Evolutionary conservation across 31 red algal species (phyloP).

Genomic region (Endocladia muricata): DNA sequence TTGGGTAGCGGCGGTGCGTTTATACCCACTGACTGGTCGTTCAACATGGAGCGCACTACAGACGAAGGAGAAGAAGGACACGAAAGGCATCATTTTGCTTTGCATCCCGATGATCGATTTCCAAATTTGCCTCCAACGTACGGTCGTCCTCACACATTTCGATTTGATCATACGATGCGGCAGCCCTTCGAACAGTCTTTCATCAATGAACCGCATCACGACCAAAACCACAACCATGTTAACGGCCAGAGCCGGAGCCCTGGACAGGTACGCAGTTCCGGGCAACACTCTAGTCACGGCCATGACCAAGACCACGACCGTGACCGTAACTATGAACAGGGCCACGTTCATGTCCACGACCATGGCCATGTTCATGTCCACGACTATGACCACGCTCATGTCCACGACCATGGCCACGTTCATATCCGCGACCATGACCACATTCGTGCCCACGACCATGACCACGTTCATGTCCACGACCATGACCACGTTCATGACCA

Average conservation of each 20-base stretch:
- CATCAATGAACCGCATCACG: background rate
- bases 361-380: background rate
- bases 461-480: background rate
- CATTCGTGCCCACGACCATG: slow-evolving; percentile 17
- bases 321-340: background rate
- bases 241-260: background rate
- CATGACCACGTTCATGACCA: background rate
- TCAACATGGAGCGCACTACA: too few species aligned
- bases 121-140: too few species aligned
- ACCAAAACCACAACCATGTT: slow-evolving; percentile 5
- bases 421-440: slow-evolving; percentile 28
- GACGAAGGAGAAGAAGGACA: too few species aligned
- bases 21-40: too few species aligned
- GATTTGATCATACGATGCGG: too few species aligned
- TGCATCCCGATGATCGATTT: too few species aligned
- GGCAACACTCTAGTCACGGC: background rate
- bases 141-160: too few species aligned
- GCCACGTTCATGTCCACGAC: background rate
- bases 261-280: background rate
- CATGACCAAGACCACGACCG: slow-evolving; percentile 4
- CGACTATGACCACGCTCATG: slow-evolving; percentile 2
- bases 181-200: too few species aligned
- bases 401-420: background rate
- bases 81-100: too few species aligned
- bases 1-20: too few species aligned